These are phyloP conservation scores for Lithohypha guttulata DNA, from an alignment of 2,329 filamentous ascomycete species.

Conservation along the genomic window DNA sequence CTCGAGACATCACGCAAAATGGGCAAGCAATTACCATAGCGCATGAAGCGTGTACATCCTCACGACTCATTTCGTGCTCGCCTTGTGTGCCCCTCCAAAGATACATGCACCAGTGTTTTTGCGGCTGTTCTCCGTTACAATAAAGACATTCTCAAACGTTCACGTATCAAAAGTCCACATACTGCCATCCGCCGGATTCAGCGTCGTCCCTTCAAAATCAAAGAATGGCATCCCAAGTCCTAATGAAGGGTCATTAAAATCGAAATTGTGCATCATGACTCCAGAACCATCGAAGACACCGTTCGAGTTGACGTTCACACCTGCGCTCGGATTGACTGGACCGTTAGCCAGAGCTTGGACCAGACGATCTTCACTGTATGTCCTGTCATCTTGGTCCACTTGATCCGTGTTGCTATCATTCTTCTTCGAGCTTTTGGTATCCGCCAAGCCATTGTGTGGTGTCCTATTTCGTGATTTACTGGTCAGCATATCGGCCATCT, in stretches of 20 bases:
- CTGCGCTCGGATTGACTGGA: background rate
- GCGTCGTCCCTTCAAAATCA: conserved; percentile 23
- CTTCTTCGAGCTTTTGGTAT: background rate
- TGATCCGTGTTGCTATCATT: background rate
- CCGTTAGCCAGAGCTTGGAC: conserved; percentile 1
- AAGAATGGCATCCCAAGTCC: conserved; percentile 23
- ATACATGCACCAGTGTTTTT: too few species aligned
- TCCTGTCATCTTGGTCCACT: background rate
- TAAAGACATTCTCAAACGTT: too few species aligned
- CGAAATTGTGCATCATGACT: conserved; percentile 16
- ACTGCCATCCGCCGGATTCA: conserved; percentile 13
- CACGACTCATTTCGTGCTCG: too few species aligned
- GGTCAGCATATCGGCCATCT: conserved; percentile 23
- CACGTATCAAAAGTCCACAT: conserved; percentile 19
- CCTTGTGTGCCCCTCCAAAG: too few species aligned
- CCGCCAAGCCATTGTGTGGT: background rate
- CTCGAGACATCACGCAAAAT: too few species aligned
- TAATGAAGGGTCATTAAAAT: conserved; percentile 21
- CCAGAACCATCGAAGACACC: background rate
- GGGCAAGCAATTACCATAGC: too few species aligned
- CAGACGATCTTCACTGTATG: background rate
- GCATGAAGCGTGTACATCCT: too few species aligned
- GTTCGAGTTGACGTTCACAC: background rate
- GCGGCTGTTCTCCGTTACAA: too few species aligned
- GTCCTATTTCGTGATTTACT: background rate